phyloP scores from a whole-genome alignment of 306 rosid species.

The Gastrolobium bilobum region DNA sequence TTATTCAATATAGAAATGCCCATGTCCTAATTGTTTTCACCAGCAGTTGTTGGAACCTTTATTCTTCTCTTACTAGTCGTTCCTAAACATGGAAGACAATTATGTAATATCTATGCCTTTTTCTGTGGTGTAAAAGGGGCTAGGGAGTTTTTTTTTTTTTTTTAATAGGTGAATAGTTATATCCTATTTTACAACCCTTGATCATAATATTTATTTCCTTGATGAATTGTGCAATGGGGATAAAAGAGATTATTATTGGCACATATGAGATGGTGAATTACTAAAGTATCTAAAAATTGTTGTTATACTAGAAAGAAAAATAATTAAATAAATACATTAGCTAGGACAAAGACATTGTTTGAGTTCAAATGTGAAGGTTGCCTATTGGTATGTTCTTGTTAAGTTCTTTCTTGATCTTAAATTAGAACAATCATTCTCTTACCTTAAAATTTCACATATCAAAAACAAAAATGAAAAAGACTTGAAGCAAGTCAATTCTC shows the following conservation, averaged over 20 bases:
- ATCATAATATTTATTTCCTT: not conserved
- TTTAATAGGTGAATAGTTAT: not conserved
- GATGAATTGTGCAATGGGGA: not conserved
- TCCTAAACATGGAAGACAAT: conserved; percentile 31
- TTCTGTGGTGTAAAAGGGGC: not conserved
- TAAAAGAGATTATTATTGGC: not conserved
- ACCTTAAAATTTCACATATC: not conserved
- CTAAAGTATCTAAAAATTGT: too few relatives aligned
- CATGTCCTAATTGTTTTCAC: conserved; percentile 46
- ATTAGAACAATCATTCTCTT: not conserved
- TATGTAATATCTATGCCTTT: not conserved
- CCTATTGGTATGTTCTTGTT: not conserved
- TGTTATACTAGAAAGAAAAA: too few relatives aligned
- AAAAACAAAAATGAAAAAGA: not conserved
- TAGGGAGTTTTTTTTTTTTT: not conserved
- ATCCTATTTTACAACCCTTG: not conserved
- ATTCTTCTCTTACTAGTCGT: conserved; percentile 35
- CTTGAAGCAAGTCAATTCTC: too few relatives aligned
- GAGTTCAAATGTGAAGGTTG: not conserved
- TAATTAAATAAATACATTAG: too few relatives aligned
- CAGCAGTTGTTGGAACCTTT: conserved; percentile 41
- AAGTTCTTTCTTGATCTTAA: not conserved
- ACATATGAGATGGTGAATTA: too few relatives aligned
- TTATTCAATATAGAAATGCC: conserved; percentile 36
- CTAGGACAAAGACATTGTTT: not conserved